Percentiles rank a stretch among this genome's conserved stretches.
These are phyloP conservation scores for Didymella lethalis DNA, from an alignment of 2,329 filamentous ascomycete genomes.

Conservation along the genomic window DNA sequence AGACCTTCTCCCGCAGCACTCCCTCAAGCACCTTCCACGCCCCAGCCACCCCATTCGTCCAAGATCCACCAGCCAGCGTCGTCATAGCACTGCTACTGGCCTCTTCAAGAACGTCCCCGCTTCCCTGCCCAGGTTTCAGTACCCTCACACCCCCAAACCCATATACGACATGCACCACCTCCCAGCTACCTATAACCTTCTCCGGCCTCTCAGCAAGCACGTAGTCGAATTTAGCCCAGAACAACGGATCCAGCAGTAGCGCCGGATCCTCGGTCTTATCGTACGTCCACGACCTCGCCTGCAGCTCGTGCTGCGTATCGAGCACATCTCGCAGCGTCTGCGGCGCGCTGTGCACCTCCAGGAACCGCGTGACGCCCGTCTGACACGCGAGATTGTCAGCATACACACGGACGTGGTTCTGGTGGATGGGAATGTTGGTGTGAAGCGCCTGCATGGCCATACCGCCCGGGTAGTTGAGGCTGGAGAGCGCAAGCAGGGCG, in stretches of 20 bases:
- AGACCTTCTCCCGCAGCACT: conserved; percentile 46
- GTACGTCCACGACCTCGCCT: conserved; percentile 59
- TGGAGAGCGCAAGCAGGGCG: conserved; percentile 77
- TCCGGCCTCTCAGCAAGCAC: conserved; percentile 62
- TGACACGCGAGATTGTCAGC: conserved; percentile 69
- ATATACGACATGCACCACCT: conserved; percentile 58
- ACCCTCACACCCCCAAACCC: conserved; percentile 61
- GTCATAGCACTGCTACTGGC: conserved; percentile 28
- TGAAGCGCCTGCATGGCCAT: conserved; percentile 69
- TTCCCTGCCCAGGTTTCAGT: conserved; percentile 54
- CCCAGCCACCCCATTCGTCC: conserved; percentile 30
- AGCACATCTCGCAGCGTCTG: conserved; percentile 41
- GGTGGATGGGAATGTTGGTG: conserved; percentile 25
- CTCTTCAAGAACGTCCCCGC: conserved; percentile 26
- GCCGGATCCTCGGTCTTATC: conserved; percentile 66
- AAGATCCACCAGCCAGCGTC: conserved; percentile 24
- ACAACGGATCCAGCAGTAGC: conserved; percentile 57
- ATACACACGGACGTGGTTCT: conserved; percentile 53
- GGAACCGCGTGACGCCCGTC: conserved; percentile 68
- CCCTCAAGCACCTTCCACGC: conserved; percentile 44
- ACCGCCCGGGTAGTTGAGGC: conserved; percentile 93
- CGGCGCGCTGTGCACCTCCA: conserved; percentile 49
- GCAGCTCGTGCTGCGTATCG: conserved; percentile 28
- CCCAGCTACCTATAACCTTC: conserved; percentile 61
- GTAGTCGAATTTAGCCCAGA: conserved; percentile 68